Evolutionary conservation across 306 rosid species (phyloP), one percentile per base, ranked within the genome.

Genomic region (Casuarina cunninghamiana): DNA sequence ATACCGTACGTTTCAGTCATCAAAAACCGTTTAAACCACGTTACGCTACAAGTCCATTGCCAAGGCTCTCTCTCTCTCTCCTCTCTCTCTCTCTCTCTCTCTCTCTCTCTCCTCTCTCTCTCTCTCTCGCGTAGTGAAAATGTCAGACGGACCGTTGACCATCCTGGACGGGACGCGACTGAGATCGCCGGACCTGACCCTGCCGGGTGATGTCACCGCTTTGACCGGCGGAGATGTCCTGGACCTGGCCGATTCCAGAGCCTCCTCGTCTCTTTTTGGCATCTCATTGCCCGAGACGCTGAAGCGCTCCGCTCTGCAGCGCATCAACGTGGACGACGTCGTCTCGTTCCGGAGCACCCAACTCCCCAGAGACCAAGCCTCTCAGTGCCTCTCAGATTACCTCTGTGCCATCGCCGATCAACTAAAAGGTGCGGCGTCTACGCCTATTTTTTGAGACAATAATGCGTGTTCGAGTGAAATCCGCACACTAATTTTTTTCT

Each of bases 391-490:
- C 71, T 66, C 71, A 54, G 88, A 83, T 78, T 95, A 86, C 86
- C 58, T 93, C 84, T 13, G 86, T 54, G 97, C 99, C 75, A 82
- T 95, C 89, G 94, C 97, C 43, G 91, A 92, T 83, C 84, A 84
- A 80, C 86, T 95, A 54, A 76, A 79, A 84, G 97, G 97, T 95
- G 75, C 26, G n/a, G 73, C 26, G n/a, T 10, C 65, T 3, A 58
- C 41, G 16, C 10, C 12, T 48, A 10, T 48, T 2, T 48, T 48
- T 48, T 48, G 15, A 48, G 51, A 48, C 11, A 10, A 3, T 13
- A 10, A 8, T 10, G 51, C 51, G 11, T 48, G 51, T 48, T 48
- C 11, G 51, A 48, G 51, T 48, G 11, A 9, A 10, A 48, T 48
- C 51, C 13, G 13, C 2, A 48, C 51, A 48, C 51, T 48, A 1